These are phyloP conservation scores for Ramichloridium luteum DNA, from an alignment of 2,329 filamentous ascomycete genomes.

Conservation along the genomic window DNA sequence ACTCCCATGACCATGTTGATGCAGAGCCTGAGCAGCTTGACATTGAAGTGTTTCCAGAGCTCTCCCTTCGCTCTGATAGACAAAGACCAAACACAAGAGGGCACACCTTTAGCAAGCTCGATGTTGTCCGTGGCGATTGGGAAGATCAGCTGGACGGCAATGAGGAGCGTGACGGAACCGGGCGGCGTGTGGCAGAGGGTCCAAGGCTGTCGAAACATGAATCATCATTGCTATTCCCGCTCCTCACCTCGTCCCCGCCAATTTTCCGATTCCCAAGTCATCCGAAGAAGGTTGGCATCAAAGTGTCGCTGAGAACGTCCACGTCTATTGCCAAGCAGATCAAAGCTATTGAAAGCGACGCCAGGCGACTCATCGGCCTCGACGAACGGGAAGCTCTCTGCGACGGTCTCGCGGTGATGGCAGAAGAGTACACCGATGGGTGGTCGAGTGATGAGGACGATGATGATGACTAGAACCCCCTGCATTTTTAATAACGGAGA, in stretches of 20 bases:
- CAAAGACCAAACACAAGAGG: conserved; percentile 4
- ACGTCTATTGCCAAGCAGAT: conserved; percentile 59
- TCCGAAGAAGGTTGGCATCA: conserved; percentile 33
- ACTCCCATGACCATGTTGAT: conserved; percentile 13
- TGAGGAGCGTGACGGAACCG: conserved; percentile 21
- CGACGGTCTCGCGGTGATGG: conserved; percentile 69
- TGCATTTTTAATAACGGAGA: too few species aligned
- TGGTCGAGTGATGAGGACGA: conserved; percentile 62
- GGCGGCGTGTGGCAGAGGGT: conserved; percentile 21
- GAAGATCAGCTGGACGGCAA: conserved; percentile 20
- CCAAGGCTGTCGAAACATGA: conserved; percentile 27
- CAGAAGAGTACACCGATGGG: conserved; percentile 78
- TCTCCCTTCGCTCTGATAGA: conserved; percentile 3
- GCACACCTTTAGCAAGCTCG: conserved; percentile 31
- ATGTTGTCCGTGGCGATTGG: conserved; percentile 30
- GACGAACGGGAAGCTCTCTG: conserved; percentile 77
- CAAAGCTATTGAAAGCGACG: conserved; percentile 40
- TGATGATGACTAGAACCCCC: conserved; percentile 40
- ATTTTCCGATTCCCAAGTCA: conserved; percentile 47
- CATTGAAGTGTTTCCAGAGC: conserved; percentile 19
- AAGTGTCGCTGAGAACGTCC: conserved; percentile 56
- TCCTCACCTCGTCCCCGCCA: conserved; percentile 71
- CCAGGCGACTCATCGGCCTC: conserved; percentile 50
- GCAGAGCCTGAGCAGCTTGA: conserved; percentile 11
- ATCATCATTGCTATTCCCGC: conserved; percentile 52